Evolutionary conservation across 192 early-diverging fungal genomes (phyloP), one percentile per base, ranked within the genome.

Genomic region (Allomyces macrogynus): DNA sequence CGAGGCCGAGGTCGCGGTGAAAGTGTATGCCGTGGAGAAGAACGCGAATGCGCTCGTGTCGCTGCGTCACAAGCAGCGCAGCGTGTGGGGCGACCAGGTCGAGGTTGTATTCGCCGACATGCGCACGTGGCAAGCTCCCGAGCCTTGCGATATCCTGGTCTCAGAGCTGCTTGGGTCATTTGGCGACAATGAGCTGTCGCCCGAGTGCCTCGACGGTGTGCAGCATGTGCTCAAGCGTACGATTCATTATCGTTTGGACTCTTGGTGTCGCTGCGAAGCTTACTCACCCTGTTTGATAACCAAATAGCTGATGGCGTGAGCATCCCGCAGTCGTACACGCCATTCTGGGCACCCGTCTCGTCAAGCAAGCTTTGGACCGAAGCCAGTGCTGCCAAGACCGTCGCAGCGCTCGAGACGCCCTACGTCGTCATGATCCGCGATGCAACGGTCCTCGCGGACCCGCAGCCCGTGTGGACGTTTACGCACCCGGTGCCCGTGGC

Each of bases 131-230:
- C 75, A 73, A 23, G 74, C 85, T 1, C 77, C 84, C 1, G 81
- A 86, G 67, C 78, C 85, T 70, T 80, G 83, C 14, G 93, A 99
- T 74, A 91, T 99, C 65, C 70, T 99, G 25, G 89, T 97, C 12
- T 91, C 88, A 65, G 96, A 99, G 75, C 80, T 99, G 23, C 76
- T 99, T 42, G 96, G 96, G 9, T 95, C 93, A 1, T 90, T 99
- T 80, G 96, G 94, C 63, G 95, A 99, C 74, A 99, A 99, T 74
- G 94, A 99, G 71, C 82, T 99, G 20, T 93, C 96, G n/a, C 96
- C 96, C 10, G 96, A 99, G 73, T 99, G 93, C 68, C 77, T 99
- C 22, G 89, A 92, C 74, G 91, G 87, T 10, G 94, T 94, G 2
- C 86, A 89, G 68, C 77, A 80, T 40, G 80, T 96, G 57, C 74